Percentiles rank a stretch among this genome's conserved stretches.
phyloP scores from a whole-genome alignment of 1,139 yeast genomes.

The Geotrichum candidum region DNA sequence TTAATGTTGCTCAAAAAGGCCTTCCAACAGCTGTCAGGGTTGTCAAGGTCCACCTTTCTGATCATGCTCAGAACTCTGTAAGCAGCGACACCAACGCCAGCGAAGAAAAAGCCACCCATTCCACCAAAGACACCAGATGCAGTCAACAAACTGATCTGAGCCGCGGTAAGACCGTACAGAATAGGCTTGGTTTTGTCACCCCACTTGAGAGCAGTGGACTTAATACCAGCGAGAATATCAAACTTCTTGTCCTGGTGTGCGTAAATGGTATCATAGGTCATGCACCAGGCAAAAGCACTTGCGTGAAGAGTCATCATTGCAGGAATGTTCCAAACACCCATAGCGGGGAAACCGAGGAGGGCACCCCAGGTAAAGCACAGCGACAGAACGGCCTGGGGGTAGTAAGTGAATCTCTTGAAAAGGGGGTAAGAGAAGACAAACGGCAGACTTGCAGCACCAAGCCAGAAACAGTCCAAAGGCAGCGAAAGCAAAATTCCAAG shows the following conservation, averaged over 20 bases:
- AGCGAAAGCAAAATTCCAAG: conserved; percentile 62
- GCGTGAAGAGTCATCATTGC: conserved; percentile 75
- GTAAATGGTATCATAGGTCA: conserved; percentile 91
- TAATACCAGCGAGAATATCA: conserved; percentile 84
- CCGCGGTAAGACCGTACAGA: conserved; percentile 53
- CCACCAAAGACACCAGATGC: conserved; percentile 76
- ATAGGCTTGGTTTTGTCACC: conserved; percentile 69
- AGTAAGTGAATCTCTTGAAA: conserved; percentile 88
- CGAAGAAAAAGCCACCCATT: conserved; percentile 76
- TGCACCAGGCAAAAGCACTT: conserved; percentile 84
- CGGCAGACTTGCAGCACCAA: conserved; percentile 77
- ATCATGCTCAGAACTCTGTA: conserved; percentile 64
- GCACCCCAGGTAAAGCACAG: conserved; percentile 95
- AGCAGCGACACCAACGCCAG: conserved; percentile 63
- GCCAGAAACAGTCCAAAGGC: conserved; percentile 73
- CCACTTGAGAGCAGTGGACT: conserved; percentile 94
- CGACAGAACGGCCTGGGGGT: conserved; percentile 81
- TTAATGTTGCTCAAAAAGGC: conserved; percentile 70
- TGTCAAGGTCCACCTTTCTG: conserved; percentile 63
- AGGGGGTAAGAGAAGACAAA: conserved; percentile 84
- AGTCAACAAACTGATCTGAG: conserved; percentile 59
- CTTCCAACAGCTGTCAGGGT: conserved; percentile 76
- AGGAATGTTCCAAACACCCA: conserved; percentile 67
- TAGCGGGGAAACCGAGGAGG: conserved; percentile 88
- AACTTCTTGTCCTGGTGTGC: conserved; percentile 95